Conservation (phyloP, 2,329 filamentous ascomycete genomes). For the Acephala macrosclerotiorum region DNA sequence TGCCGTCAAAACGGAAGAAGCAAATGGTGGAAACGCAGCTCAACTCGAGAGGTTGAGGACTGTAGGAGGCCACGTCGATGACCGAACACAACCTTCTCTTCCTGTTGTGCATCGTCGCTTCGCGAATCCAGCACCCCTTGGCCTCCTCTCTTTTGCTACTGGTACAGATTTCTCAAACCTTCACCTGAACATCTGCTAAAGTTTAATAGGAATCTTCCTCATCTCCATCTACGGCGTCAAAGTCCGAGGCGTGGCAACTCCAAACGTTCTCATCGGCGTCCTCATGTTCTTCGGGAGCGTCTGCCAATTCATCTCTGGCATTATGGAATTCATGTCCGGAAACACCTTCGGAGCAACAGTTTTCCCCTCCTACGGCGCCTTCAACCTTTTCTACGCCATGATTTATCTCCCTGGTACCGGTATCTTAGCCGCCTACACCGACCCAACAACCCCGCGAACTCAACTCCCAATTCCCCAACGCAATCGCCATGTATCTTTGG, state of each 20-base stretch:
- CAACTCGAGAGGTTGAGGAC: conserved; percentile 18
- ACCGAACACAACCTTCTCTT: conserved; percentile 28
- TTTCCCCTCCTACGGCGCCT: conserved; percentile 49
- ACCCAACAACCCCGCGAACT: conserved; percentile 38
- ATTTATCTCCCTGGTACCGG: conserved; percentile 49
- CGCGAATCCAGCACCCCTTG: conserved; percentile 38
- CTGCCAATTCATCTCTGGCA: conserved; percentile 24
- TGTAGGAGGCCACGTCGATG: conserved; percentile 18
- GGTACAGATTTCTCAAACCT: conserved; percentile 25
- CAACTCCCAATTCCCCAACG: conserved; percentile 20
- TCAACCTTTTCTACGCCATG: conserved; percentile 49
- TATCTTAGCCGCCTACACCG: conserved; percentile 48
- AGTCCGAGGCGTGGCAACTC: conserved; percentile 18
- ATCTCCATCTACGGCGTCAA: conserved; percentile 20
- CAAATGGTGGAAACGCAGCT: conserved; percentile 9
- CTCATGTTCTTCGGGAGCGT: conserved; percentile 49
- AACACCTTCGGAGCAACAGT: conserved; percentile 47
- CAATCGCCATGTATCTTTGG: conserved; percentile 22
- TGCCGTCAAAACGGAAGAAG: conserved; percentile 14
- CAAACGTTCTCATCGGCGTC: conserved; percentile 43
- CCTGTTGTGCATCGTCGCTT: conserved; percentile 40
- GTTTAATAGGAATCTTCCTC: conserved; percentile 16
- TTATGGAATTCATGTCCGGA: conserved; percentile 25
- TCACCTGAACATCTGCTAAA: neutral
- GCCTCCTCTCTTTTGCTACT: conserved; percentile 49